Evolutionary conservation across 768 basidiomycete species (phyloP).

Genomic region (Kwoniella mangroviensis): DNA sequence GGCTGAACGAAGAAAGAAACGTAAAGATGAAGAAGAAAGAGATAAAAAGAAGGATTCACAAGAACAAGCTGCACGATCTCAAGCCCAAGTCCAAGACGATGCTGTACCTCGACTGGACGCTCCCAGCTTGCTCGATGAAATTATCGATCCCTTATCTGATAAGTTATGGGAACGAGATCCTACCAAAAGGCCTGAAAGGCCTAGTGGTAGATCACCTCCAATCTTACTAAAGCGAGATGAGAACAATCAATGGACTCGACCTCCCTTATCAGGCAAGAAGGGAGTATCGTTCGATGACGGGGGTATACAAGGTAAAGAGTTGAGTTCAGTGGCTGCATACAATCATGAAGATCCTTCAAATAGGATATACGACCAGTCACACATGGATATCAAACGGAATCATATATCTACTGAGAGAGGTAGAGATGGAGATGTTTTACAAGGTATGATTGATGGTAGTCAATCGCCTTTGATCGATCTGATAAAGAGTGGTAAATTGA

Average conservation of each 20-base stretch:
- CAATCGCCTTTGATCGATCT: slow-evolving; percentile 10
- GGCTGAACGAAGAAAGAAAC: neutral
- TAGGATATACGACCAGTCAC: slow-evolving; percentile 6
- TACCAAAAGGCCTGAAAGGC: slow-evolving; percentile 13
- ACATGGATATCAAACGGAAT: neutral
- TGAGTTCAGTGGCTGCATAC: neutral
- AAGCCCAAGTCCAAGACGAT: neutral
- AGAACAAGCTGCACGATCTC: neutral
- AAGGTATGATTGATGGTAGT: slow-evolving; percentile 9
- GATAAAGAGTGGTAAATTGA: neutral
- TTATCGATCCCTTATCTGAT: neutral
- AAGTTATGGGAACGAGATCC: slow-evolving; percentile 12
- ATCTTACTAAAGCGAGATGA: slow-evolving; percentile 16
- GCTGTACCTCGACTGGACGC: neutral
- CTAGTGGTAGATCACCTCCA: slow-evolving; percentile 13
- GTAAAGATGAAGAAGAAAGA: neutral
- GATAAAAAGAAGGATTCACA: neutral
- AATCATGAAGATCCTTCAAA: slow-evolving; percentile 8
- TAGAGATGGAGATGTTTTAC: neutral
- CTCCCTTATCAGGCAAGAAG: slow-evolving; percentile 11
- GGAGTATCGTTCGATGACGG: slow-evolving; percentile 12
- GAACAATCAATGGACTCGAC: slow-evolving; percentile 6
- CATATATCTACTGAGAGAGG: slow-evolving; percentile 5
- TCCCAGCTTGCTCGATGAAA: neutral
- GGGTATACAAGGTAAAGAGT: slow-evolving; percentile 17